phyloP scores from a whole-genome alignment of 2,329 filamentous ascomycete species.

The Helotiales sp. region DNA sequence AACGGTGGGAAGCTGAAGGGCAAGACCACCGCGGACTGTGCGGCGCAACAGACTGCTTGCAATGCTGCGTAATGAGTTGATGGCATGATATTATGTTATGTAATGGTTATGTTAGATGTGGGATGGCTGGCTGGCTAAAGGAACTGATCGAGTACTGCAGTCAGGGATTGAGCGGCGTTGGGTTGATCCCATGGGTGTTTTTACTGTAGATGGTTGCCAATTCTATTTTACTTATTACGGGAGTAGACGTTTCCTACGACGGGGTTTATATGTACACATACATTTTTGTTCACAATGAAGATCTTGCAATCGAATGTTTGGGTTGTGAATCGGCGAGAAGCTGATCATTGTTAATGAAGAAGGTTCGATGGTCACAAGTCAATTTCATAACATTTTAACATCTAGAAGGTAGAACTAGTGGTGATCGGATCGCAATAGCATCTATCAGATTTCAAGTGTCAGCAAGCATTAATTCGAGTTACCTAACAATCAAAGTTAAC shows the following conservation, averaged over 20 bases:
- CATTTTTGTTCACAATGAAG: background rate
- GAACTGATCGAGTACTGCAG: background rate
- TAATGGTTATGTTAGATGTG: background rate
- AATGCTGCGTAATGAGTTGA: slow-evolving; percentile 40
- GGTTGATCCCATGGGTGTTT: slow-evolving; percentile 14
- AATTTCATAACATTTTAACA: background rate
- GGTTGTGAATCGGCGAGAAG: too few species aligned
- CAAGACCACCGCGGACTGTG: slow-evolving; percentile 54
- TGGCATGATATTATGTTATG: background rate
- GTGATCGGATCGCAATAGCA: background rate
- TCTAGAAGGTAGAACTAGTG: background rate
- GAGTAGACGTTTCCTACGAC: slow-evolving; percentile 5
- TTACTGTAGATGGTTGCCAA: slow-evolving; percentile 10
- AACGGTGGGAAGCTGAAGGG: slow-evolving; percentile 53
- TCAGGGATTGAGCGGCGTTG: background rate
- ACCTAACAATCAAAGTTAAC: too few species aligned
- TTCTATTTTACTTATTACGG: background rate
- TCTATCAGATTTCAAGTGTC: background rate
- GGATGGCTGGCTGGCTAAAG: too few species aligned
- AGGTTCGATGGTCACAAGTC: too few species aligned
- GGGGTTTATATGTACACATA: slow-evolving; percentile 12
- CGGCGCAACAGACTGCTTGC: slow-evolving; percentile 43
- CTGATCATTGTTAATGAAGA: too few species aligned
- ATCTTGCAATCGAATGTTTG: background rate
- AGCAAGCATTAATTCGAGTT: too few species aligned